Evolutionary conservation across 176 grass and related monocot species (phyloP).

Genomic region (Raddia guianensis): DNA sequence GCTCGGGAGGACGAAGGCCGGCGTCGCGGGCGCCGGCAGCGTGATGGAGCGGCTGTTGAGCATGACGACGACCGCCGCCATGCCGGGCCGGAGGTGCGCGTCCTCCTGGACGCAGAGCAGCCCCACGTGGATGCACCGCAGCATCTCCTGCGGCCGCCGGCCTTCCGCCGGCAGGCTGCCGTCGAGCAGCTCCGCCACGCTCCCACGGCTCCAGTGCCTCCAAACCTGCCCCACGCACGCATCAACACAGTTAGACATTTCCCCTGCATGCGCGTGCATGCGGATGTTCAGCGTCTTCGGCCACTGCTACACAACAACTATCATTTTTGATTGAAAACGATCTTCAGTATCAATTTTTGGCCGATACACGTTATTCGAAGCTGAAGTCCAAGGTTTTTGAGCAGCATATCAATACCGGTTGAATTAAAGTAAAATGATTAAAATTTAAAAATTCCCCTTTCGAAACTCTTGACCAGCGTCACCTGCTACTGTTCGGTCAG

Average conservation of each 20-base stretch:
- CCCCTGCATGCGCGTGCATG: too few species aligned
- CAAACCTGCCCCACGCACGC: slow-evolving; percentile 37
- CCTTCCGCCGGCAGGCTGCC: not conserved
- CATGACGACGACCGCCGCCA: slow-evolving; percentile 53
- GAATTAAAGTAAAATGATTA: too few species aligned
- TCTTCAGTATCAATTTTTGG: too few species aligned
- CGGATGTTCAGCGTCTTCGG: too few species aligned
- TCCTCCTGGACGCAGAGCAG: slow-evolving; percentile 58
- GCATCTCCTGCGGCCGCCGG: slow-evolving; percentile 21
- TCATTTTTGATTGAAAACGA: too few species aligned
- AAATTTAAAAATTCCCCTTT: too few species aligned
- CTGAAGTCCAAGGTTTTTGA: too few species aligned
- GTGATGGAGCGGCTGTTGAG: slow-evolving; percentile 49
- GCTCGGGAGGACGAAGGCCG: slow-evolving; percentile 31
- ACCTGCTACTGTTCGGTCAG: too few species aligned
- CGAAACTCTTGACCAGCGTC: too few species aligned
- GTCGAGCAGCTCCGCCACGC: slow-evolving; percentile 26
- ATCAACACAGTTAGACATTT: not conserved
- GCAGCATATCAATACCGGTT: too few species aligned
- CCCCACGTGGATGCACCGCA: slow-evolving; percentile 51
- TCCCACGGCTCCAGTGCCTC: slow-evolving; percentile 39
- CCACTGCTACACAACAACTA: too few species aligned
- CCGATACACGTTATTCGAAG: too few species aligned
- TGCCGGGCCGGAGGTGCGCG: slow-evolving; percentile 40
- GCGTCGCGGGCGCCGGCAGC: slow-evolving; percentile 32